These are phyloP conservation scores for Xylaria curta DNA, from an alignment of 495 filamentous ascomycete species.

Conservation along the genomic window DNA sequence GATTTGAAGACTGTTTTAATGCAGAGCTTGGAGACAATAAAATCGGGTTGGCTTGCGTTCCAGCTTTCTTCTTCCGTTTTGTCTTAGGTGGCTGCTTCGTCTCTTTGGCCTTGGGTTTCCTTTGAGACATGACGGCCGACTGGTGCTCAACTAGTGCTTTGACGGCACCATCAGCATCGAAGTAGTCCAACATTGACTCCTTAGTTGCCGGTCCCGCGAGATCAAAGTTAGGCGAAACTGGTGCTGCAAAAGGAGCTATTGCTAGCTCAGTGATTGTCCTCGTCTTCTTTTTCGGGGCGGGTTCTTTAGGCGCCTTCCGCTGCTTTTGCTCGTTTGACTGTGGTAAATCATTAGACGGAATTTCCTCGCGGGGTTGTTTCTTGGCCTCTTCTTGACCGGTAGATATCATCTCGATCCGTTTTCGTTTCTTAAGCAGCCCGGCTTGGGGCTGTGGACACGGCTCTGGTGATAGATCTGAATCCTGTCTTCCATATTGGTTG, in stretches of 20 bases:
- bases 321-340: slow-evolving; percentile 48
- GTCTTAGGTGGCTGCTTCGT: slow-evolving; percentile 39
- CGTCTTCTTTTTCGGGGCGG: slow-evolving; percentile 68
- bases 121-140: slow-evolving; percentile 43
- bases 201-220: slow-evolving; percentile 35
- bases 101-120: slow-evolving; percentile 40
- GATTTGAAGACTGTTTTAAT: slow-evolving; percentile 67
- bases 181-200: slow-evolving; percentile 43
- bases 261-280: slow-evolving; percentile 87
- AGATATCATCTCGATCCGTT: slow-evolving; percentile 54
- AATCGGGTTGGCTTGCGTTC: slow-evolving; percentile 50
- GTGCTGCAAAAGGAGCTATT: slow-evolving; percentile 71
- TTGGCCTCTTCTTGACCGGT: slow-evolving; percentile 30
- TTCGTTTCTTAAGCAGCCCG: slow-evolving; percentile 55
- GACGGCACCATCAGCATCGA: slow-evolving; percentile 40
- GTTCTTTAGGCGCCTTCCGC: slow-evolving; percentile 46
- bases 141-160: slow-evolving; percentile 42
- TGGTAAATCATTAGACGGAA: slow-evolving; percentile 24
- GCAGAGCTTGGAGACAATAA: slow-evolving; percentile 79
- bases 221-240: slow-evolving; percentile 39
- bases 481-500: slow-evolving; percentile 41
- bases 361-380: background rate
- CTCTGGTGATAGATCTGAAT: slow-evolving; percentile 8
- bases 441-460: background rate
- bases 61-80: slow-evolving; percentile 53